A percentile compares a stretch with the other conserved stretches of the same genome.
Evolutionary conservation across 2,329 filamentous ascomycete genomes (phyloP).

Genomic region (Neonectria punicea): DNA sequence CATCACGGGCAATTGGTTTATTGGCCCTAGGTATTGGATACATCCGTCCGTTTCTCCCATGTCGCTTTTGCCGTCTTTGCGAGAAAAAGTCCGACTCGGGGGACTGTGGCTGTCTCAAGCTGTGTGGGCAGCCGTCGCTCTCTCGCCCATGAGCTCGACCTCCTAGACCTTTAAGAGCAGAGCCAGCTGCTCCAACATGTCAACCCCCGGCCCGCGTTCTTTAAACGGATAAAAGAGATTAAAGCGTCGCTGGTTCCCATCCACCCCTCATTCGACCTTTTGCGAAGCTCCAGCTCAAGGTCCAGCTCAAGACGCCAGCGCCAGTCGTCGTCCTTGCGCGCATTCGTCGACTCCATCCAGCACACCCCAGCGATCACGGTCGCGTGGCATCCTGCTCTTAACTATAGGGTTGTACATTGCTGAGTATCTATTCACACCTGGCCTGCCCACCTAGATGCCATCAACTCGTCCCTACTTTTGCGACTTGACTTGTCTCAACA

Average conservation of each 20-base stretch:
- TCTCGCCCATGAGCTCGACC: constrained; percentile 28
- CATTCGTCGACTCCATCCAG: constrained; percentile 6
- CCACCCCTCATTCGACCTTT: constrained; percentile 10
- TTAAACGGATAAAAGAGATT: constrained; percentile 21
- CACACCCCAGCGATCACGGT: constrained; percentile 9
- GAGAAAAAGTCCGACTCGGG: constrained; percentile 24
- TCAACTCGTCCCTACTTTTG: constrained; percentile 24
- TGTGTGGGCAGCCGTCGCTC: constrained; percentile 31
- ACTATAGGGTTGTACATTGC: constrained; percentile 18
- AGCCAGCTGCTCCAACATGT: constrained; percentile 19
- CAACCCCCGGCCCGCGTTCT: neutral
- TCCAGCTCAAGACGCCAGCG: neutral
- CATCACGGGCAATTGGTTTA: constrained; percentile 26
- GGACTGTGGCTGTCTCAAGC: constrained; percentile 36
- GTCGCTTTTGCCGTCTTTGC: constrained; percentile 30
- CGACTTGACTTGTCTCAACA: constrained; percentile 27
- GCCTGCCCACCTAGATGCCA: constrained; percentile 37
- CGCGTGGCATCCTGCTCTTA: constrained; percentile 6
- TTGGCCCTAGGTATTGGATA: constrained; percentile 37
- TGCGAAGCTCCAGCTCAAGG: constrained; percentile 5
- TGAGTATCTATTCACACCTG: constrained; percentile 20
- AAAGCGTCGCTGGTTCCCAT: constrained; percentile 12
- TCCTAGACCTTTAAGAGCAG: constrained; percentile 29
- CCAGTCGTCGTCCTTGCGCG: constrained; percentile 1
- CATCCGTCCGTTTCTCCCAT: constrained; percentile 33